Conservation (phyloP, 108 stramenopile genomes). For the Halocafeteria seosinensis region DNA sequence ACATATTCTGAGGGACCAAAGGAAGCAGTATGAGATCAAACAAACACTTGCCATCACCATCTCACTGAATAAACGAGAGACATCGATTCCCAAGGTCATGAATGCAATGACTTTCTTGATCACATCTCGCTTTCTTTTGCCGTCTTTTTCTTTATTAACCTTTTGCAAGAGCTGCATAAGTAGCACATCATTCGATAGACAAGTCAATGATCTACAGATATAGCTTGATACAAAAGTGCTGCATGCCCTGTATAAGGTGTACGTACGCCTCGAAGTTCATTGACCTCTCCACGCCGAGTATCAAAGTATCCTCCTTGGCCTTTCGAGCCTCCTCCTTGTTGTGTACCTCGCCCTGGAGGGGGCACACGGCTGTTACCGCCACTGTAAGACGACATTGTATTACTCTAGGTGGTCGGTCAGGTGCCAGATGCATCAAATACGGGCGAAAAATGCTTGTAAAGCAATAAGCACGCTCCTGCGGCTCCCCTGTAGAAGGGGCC, state of each 20-base stretch:
- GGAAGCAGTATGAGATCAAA: background rate
- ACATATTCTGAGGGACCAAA: too few relatives aligned
- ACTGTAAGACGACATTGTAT: too few relatives aligned
- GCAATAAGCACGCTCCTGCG: too few relatives aligned
- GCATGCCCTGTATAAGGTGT: too few relatives aligned
- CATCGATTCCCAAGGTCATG: constrained; percentile 99
- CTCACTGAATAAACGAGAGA: constrained; percentile 90
- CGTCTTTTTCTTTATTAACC: background rate
- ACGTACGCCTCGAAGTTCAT: too few relatives aligned
- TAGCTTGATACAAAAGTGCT: background rate
- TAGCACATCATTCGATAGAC: background rate
- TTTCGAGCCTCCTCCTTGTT: too few relatives aligned
- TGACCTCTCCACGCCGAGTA: background rate
- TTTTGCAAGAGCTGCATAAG: background rate
- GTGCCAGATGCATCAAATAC: too few relatives aligned
- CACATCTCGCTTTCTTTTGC: constrained; percentile 70
- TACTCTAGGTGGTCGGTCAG: too few relatives aligned
- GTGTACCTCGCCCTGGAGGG: too few relatives aligned
- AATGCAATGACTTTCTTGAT: constrained; percentile 99
- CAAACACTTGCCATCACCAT: constrained; percentile 81
- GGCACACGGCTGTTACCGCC: too few relatives aligned
- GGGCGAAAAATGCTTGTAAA: too few relatives aligned
- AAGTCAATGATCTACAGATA: background rate
- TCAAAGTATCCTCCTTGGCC: background rate
- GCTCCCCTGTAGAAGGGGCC: too few relatives aligned